Evolutionary conservation across 108 stramenopile genomes (phyloP), one percentile per base, ranked within the genome.

Genomic region (Conticribra guillardii): DNA sequence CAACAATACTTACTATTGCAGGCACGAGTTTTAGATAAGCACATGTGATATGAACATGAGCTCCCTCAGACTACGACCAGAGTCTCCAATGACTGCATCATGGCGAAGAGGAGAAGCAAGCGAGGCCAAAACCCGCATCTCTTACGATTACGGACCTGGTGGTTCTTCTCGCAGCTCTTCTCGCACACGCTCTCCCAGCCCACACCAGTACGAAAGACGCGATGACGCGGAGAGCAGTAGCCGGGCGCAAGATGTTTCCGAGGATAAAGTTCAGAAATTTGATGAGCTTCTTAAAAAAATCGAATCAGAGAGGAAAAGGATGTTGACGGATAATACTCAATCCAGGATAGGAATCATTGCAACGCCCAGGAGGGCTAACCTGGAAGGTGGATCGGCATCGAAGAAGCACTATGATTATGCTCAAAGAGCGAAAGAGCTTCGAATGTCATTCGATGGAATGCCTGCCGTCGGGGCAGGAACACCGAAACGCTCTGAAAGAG

Each of bases 341-440:
- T 41, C 37, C 8, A 41, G 37, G 11, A 41, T 41, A 5, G 37
- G 37, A 11, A 41, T 41, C 37, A 41, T 41, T 11, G 37, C 8
- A 11, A 41, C 37, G 8, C 37, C 37, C 8, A 41, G 9, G 30
- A 37, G 37, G 47, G 27, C 22, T 59, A 28, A 23, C 30, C 31
- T 22, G 44, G 44, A 24, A 17, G 33, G 45, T 11, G 21, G 49
- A 23, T 33, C 67, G 17, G 54, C 48, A 2, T 23, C 48, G 19
- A 70, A 51, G 17, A 41, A 41, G 5, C 37, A 41, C 8, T 78
- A 53, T 47, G 64, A 54, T 27, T 78, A 69, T 66, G 69, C 76
- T 0, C 48, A 66, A 31, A 49, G 76, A 71, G 76, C 76, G 15
- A 53, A 29, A 28, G 76, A 78, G 64, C 64, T 78, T 3, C 55